phyloP scores from a whole-genome alignment of 371 early-diverging fungal genomes.

The Mortierella sp. region DNA sequence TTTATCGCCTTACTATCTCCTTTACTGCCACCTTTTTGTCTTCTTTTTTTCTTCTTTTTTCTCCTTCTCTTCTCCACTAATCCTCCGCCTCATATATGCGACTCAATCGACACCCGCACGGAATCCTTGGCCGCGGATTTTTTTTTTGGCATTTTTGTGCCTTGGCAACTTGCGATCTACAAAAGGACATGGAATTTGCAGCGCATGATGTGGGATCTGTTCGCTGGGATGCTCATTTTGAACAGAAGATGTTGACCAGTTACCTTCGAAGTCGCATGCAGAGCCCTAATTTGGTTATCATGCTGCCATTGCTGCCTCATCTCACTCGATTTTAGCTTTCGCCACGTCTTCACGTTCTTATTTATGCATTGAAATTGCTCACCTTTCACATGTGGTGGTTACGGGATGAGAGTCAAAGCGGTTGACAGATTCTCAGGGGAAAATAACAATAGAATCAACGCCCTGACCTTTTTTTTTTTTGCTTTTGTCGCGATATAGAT shows the following conservation, averaged over 20 bases:
- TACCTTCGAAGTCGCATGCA: constrained; percentile 6
- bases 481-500: constrained; percentile 23
- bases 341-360: neutral
- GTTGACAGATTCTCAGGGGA: neutral
- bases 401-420: neutral
- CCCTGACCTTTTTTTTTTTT: neutral
- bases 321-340: too few relatives aligned
- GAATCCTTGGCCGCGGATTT: neutral
- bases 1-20: constrained; percentile 24
- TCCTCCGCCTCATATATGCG: constrained; percentile 16
- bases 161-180: constrained; percentile 1
- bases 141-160: neutral
- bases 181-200: constrained; percentile 6
- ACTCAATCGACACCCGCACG: neutral
- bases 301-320: neutral
- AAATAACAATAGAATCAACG: constrained; percentile 1
- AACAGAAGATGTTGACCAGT: neutral
- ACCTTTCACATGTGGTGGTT: neutral
- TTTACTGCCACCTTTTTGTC: constrained; percentile 19
- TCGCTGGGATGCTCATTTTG: neutral
- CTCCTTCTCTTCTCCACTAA: constrained; percentile 14
- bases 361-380: neutral
- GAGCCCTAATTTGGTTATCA: neutral
- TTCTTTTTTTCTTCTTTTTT: constrained; percentile 26
- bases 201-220: neutral